A percentile compares a stretch with the other conserved stretches of the same genome.
These are phyloP conservation scores for Melampsora abietis-canadensis DNA, from an alignment of 1,284 basidiomycete genomes.

Conservation along the genomic window DNA sequence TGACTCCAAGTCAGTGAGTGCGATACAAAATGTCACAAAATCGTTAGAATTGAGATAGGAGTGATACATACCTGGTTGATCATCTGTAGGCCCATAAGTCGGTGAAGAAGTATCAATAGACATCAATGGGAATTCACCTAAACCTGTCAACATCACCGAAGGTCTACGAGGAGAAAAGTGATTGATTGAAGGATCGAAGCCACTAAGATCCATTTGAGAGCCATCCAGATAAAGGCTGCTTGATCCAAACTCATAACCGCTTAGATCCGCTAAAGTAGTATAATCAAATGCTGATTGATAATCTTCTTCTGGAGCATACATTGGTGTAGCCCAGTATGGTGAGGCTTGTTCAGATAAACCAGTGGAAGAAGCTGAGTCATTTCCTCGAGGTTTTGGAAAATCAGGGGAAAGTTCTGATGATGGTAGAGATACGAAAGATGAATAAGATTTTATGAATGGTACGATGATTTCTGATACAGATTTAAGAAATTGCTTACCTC, in stretches of 20 bases:
- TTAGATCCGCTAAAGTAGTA: neutral
- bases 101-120: neutral
- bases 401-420: constrained; percentile 33
- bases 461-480: neutral
- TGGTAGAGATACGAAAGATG: neutral
- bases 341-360: neutral
- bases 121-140: constrained; percentile 29
- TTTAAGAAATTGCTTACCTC: constrained; percentile 16
- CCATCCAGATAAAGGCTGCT: neutral
- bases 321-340: neutral
- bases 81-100: neutral
- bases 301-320: neutral
- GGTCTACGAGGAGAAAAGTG: constrained; percentile 4
- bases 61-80: neutral
- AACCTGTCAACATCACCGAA: constrained; percentile 7
- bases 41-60: neutral
- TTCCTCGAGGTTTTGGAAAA: constrained; percentile 21
- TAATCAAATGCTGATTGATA: constrained; percentile 11
- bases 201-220: neutral
- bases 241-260: neutral
- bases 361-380: neutral
- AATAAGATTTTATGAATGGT: neutral
- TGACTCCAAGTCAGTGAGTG: neutral
- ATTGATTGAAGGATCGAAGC: neutral
- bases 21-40: neutral